Conservation (phyloP, 164 flowering plant species). For the Protea cynaroides region DNA sequence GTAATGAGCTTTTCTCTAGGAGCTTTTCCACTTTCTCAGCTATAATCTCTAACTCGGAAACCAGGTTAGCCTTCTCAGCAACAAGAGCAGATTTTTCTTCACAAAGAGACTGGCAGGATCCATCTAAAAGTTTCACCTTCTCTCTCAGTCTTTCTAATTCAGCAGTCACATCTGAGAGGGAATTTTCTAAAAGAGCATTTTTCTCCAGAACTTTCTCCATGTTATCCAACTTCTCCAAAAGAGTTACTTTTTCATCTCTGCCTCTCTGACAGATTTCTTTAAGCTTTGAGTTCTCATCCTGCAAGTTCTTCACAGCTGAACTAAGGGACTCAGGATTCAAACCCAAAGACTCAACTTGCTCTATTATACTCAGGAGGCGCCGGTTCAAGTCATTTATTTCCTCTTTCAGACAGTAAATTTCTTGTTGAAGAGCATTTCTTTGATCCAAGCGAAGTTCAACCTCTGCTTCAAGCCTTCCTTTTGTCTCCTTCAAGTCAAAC, state of each 20-base stretch:
- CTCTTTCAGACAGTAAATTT: conserved; percentile 52
- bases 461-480: conserved; percentile 66
- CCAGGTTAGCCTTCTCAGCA: conserved; percentile 55
- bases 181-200: conserved; percentile 41
- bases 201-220: conserved; percentile 42
- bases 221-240: conserved; percentile 44
- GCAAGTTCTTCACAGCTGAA: conserved; percentile 57
- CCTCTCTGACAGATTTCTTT: conserved; percentile 43
- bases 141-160: conserved; percentile 47
- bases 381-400: conserved; percentile 47
- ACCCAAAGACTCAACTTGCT: conserved; percentile 57
- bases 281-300: conserved; percentile 57
- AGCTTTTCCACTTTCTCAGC: conserved; percentile 61
- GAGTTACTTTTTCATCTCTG: conserved; percentile 38
- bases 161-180: conserved; percentile 38
- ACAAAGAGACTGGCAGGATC: conserved; percentile 42
- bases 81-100: conserved; percentile 59
- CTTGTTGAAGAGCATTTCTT: conserved; percentile 53
- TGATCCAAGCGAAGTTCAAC: conserved; percentile 41
- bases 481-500: conserved; percentile 46
- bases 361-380: conserved; percentile 40
- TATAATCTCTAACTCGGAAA: conserved; percentile 53
- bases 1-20: conserved; percentile 45
- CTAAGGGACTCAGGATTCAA: conserved; percentile 44
- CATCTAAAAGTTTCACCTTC: conserved; percentile 44